A percentile compares a stretch with the other conserved stretches of the same genome.
Conservation (phyloP, 495 filamentous ascomycete genomes). For the Hypoxylon trugodes region DNA sequence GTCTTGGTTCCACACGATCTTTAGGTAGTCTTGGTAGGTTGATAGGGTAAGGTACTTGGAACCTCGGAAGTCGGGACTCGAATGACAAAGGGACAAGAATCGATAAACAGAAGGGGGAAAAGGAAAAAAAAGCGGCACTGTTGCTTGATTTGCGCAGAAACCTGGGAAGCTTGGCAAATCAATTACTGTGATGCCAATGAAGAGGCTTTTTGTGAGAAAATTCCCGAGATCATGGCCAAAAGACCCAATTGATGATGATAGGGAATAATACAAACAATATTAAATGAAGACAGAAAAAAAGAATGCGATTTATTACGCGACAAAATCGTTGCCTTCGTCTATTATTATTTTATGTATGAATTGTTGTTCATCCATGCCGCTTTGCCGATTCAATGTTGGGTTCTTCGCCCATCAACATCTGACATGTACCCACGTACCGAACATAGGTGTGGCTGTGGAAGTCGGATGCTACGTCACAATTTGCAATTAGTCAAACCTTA, state of each 20-base stretch:
- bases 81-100: slow-evolving; percentile 15
- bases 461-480: slow-evolving; percentile 28
- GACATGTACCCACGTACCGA: background rate
- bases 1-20: slow-evolving; percentile 32
- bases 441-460: slow-evolving; percentile 25
- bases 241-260: background rate
- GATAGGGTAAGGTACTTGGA: background rate
- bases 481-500: slow-evolving; percentile 19
- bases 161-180: slow-evolving; percentile 7
- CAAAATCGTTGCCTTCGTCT: no score
- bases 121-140: background rate
- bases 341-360: no score
- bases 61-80: slow-evolving; percentile 9
- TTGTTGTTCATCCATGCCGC: no score
- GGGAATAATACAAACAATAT: no score
- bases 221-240: background rate
- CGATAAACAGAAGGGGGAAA: slow-evolving; percentile 30
- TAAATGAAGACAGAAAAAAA: no score
- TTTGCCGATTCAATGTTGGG: slow-evolving; percentile 34
- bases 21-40: no score
- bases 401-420: background rate
- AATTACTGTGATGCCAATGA: slow-evolving; percentile 1
- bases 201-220: background rate
- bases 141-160: slow-evolving; percentile 2
- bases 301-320: slow-evolving; percentile 1